These are phyloP conservation scores for Dendrocalamus latiflorus DNA, from an alignment of 202 grass and related monocot species.

Conservation along the genomic window DNA sequence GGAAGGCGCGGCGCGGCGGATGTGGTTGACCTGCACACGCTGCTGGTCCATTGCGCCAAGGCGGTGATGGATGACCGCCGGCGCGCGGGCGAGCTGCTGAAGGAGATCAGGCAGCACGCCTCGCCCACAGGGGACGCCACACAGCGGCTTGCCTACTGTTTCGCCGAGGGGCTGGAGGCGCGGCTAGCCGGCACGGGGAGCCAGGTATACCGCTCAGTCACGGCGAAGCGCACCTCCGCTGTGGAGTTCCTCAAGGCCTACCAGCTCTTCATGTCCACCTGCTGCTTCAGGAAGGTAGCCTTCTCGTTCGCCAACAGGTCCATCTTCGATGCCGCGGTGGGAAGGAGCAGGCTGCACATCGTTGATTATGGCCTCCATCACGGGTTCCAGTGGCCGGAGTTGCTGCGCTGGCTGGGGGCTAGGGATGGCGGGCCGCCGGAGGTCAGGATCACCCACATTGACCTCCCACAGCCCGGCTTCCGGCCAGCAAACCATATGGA, in stretches of 20 bases:
- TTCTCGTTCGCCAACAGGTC: constrained; percentile 30
- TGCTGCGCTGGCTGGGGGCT: constrained; percentile 15
- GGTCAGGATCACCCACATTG: too few species aligned
- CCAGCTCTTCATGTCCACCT: constrained; percentile 44
- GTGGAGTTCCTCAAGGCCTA: constrained; percentile 59
- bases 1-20: too few species aligned
- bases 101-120: constrained; percentile 61
- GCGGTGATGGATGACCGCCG: constrained; percentile 44
- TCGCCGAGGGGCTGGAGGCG: constrained; percentile 60
- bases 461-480: too few species aligned
- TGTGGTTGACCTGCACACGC: too few species aligned
- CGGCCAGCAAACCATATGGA: too few species aligned
- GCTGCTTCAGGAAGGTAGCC: constrained; percentile 36
- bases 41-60: constrained; percentile 63
- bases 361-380: constrained; percentile 53
- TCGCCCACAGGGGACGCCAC: constrained; percentile 48
- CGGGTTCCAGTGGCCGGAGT: constrained; percentile 64
- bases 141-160: constrained; percentile 64
- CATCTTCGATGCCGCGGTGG: constrained; percentile 26
- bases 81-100: constrained; percentile 43
- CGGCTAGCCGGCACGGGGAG: constrained; percentile 70
- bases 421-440: too few species aligned
- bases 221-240: too few species aligned
- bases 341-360: constrained; percentile 54
- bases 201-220: constrained; percentile 46